phyloP scores from a whole-genome alignment of 345 rosid species.

The Anacardium occidentale region DNA sequence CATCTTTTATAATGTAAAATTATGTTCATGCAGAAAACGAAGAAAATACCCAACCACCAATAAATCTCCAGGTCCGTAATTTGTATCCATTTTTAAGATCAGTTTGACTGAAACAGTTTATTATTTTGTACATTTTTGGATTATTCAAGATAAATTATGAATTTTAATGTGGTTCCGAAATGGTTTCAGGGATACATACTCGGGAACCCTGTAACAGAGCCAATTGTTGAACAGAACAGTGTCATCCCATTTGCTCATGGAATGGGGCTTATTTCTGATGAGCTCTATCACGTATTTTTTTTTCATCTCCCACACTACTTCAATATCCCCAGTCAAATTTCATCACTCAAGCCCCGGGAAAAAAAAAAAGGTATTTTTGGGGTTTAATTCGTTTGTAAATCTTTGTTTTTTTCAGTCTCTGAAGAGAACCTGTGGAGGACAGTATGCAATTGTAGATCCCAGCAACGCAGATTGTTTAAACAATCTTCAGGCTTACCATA shows the following conservation, averaged over 20 bases:
- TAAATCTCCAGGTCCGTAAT: slow-evolving; percentile 56
- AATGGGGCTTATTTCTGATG: slow-evolving; percentile 68
- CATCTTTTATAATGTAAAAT: not conserved
- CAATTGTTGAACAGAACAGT: slow-evolving; percentile 29
- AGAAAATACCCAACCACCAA: slow-evolving; percentile 38
- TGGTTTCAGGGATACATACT: slow-evolving; percentile 58
- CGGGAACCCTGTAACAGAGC: slow-evolving; percentile 50
- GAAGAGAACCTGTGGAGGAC: slow-evolving; percentile 45
- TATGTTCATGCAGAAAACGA: slow-evolving; percentile 51
- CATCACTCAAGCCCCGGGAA: too few species aligned
- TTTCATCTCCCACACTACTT: not conserved
- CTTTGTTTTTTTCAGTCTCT: slow-evolving; percentile 29
- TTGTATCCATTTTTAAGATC: not conserved
- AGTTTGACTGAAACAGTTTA: not conserved
- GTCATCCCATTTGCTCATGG: slow-evolving; percentile 57
- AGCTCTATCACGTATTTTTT: slow-evolving; percentile 52
- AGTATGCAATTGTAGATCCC: slow-evolving; percentile 32
- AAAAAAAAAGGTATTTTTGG: too few species aligned
- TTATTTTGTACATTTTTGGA: too few species aligned
- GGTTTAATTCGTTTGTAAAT: not conserved
- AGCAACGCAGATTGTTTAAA: slow-evolving; percentile 38
- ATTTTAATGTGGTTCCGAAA: not conserved
- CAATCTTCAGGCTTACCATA: slow-evolving; percentile 17
- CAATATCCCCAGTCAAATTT: not conserved
- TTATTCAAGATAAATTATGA: too few species aligned